A percentile compares a stretch with the other conserved stretches of the same genome.
Conservation (phyloP, 1,284 basidiomycete species). For the Fistulina hepatica region DNA sequence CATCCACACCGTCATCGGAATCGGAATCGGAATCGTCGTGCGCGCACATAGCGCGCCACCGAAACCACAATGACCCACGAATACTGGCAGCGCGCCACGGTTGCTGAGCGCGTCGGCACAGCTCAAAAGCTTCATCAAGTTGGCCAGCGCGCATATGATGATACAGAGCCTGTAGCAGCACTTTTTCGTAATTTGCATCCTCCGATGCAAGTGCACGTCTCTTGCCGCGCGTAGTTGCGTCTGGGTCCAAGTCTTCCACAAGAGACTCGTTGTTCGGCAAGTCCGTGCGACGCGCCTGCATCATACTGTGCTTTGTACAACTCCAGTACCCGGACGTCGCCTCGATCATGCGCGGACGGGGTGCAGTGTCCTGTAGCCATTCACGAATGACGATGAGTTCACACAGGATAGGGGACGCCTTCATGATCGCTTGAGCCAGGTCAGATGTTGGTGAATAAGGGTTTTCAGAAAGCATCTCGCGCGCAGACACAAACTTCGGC, state of each 20-base stretch:
- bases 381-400: conserved; percentile 71
- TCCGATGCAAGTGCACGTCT: background rate
- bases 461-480: conserved; percentile 48
- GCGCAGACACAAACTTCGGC: conserved; percentile 34
- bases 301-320: conserved; percentile 66
- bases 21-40: conserved; percentile 20
- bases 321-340: conserved; percentile 71
- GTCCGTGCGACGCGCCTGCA: conserved; percentile 52
- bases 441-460: conserved; percentile 69
- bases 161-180: conserved; percentile 63
- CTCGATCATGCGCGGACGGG: conserved; percentile 47
- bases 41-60: conserved; percentile 59
- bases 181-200: conserved; percentile 65
- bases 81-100: conserved; percentile 88
- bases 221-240: conserved; percentile 43
- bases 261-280: conserved; percentile 36
- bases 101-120: conserved; percentile 78
- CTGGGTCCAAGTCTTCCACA: conserved; percentile 65
- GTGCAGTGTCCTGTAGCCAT: conserved; percentile 71
- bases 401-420: conserved; percentile 44
- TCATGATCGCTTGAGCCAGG: conserved; percentile 61
- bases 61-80: conserved; percentile 66
- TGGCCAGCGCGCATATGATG: conserved; percentile 73
- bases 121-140: conserved; percentile 71
- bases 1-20: conserved; percentile 37